phyloP scores from a whole-genome alignment of 2,329 filamentous ascomycete species.

The Apiospora hydei region DNA sequence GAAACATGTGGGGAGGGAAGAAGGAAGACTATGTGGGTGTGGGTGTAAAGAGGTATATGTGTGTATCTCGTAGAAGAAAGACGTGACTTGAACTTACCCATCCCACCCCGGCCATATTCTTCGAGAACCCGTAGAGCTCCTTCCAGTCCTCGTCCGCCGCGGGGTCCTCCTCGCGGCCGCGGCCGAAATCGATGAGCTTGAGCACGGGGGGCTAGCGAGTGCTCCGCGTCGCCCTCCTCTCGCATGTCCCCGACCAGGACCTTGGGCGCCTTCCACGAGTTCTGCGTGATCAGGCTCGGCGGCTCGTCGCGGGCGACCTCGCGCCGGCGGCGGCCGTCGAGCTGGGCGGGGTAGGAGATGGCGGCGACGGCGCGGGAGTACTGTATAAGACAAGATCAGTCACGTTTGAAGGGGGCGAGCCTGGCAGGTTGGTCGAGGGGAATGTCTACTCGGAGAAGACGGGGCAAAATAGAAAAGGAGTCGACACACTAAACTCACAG shows the following conservation, averaged over 20 bases:
- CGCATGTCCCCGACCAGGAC: background rate
- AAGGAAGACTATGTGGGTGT: no score
- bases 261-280: background rate
- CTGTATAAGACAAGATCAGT: background rate
- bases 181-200: background rate
- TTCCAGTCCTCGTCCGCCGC: background rate
- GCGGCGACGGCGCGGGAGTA: background rate
- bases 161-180: background rate
- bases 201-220: background rate
- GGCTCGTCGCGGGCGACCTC: background rate
- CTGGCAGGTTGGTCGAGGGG: no score
- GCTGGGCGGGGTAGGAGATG: background rate
- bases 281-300: background rate
- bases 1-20: no score
- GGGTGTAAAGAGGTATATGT: no score
- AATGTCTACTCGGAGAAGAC: background rate
- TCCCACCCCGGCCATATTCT: background rate
- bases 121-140: background rate
- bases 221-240: background rate
- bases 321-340: constrained; percentile 2
- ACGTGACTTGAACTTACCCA: background rate
- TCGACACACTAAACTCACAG: background rate
- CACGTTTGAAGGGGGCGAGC: background rate
- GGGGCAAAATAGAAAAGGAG: background rate
- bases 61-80: no score